Percentiles rank a stretch among this genome's conserved stretches.
Conservation (phyloP, 2,329 filamentous ascomycete species). For the Cytospora piceicola region DNA sequence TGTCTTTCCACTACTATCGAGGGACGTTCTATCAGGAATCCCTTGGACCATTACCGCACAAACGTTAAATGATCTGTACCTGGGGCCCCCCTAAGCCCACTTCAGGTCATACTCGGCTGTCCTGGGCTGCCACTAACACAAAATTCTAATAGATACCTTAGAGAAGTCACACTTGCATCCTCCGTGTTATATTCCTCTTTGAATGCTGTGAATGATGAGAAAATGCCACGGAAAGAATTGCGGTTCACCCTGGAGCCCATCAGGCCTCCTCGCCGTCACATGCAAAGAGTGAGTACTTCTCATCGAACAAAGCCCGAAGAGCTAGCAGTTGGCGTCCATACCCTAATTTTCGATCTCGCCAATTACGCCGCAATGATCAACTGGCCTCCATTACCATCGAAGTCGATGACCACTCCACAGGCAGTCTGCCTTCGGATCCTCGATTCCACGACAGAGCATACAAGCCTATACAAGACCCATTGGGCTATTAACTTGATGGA, state of each 20-base stretch:
- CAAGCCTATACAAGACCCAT: too few relatives aligned
- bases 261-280: background rate
- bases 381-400: constrained; percentile 5
- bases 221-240: background rate
- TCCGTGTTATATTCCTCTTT: background rate
- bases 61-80: too few relatives aligned
- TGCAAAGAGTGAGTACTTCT: background rate
- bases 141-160: too few relatives aligned
- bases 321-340: constrained; percentile 5
- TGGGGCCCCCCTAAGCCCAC: too few relatives aligned
- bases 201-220: background rate
- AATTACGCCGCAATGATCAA: background rate
- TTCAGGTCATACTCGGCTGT: too few relatives aligned
- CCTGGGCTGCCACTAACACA: too few relatives aligned
- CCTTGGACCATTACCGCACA: too few relatives aligned
- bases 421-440: constrained; percentile 9
- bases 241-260: too few relatives aligned
- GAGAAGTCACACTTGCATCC: too few relatives aligned
- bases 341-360: background rate
- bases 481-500: too few relatives aligned
- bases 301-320: background rate
- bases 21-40: too few relatives aligned
- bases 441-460: background rate
- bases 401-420: constrained; percentile 8
- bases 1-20: background rate